Conservation (phyloP, 2,329 filamentous ascomycete species). For the Fusarium palustre region DNA sequence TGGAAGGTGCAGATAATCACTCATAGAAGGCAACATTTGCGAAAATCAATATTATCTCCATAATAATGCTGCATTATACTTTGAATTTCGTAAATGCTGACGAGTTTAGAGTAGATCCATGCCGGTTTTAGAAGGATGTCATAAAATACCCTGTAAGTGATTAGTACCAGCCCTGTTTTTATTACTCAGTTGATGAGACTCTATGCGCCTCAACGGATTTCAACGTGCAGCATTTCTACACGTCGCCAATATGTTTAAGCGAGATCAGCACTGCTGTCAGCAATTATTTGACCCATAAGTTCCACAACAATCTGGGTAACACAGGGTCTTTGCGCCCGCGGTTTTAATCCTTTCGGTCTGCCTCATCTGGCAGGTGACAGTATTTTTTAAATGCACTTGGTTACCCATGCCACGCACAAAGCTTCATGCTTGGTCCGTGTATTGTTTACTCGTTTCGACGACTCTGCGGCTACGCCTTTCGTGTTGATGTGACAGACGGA, state of each 20-base stretch:
- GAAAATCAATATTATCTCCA: not conserved
- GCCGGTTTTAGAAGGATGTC: not conserved
- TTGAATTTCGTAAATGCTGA: not conserved
- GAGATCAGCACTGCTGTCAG: not conserved
- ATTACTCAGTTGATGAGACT: not conserved
- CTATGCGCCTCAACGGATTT: not conserved
- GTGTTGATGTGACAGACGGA: not conserved
- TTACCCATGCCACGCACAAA: not conserved
- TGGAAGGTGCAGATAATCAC: not conserved
- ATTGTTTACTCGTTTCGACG: not conserved
- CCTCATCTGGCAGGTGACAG: not conserved
- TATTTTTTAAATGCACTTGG: not conserved
- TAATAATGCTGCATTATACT: not conserved
- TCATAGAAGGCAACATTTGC: not conserved
- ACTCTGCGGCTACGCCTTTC: not conserved
- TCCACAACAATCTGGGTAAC: not conserved
- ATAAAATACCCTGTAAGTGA: not conserved
- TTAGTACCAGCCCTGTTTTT: not conserved
- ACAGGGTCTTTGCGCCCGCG: not conserved
- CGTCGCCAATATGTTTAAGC: not conserved
- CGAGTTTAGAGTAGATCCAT: not conserved
- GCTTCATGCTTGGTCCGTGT: not conserved
- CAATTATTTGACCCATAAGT: not conserved
- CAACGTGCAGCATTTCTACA: not conserved
- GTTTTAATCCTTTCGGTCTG: no score